These are phyloP conservation scores for Tulasnella sp. DNA, from an alignment of 768 basidiomycete genomes.

Conservation along the genomic window DNA sequence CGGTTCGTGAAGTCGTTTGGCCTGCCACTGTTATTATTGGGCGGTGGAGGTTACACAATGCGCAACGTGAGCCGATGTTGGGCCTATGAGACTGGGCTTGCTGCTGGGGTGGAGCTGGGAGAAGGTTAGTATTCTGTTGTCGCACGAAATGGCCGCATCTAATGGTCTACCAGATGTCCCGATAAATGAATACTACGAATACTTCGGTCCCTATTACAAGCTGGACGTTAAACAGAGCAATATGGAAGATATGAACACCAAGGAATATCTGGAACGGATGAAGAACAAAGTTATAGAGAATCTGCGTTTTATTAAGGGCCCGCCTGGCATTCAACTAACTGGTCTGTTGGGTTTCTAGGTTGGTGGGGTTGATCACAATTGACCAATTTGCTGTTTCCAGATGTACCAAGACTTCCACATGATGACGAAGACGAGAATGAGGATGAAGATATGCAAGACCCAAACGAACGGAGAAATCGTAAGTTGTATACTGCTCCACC, in stretches of 20 bases:
- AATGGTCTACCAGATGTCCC: constrained; percentile 59
- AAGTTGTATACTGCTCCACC: constrained; percentile 17
- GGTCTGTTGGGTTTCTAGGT: no score
- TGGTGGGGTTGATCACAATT: no score
- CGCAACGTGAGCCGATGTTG: constrained; percentile 92
- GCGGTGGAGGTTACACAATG: constrained; percentile 98
- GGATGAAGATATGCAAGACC: constrained; percentile 71
- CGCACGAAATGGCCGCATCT: neutral
- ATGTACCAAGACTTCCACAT: constrained; percentile 71
- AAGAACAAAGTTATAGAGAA: constrained; percentile 88
- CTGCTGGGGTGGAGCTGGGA: constrained; percentile 90
- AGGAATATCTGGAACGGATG: constrained; percentile 84
- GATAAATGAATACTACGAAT: constrained; percentile 98
- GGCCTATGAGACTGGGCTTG: constrained; percentile 96
- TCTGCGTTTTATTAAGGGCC: constrained; percentile 69
- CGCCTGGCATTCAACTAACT: constrained; percentile 91
- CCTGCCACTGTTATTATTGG: constrained; percentile 83
- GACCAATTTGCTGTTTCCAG: constrained; percentile 31
- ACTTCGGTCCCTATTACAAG: constrained; percentile 95
- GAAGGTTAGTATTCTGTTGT: constrained; percentile 39
- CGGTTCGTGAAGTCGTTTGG: constrained; percentile 95
- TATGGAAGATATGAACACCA: constrained; percentile 88
- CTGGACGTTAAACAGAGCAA: constrained; percentile 91
- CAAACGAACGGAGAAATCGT: constrained; percentile 63
- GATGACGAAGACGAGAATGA: constrained; percentile 73